Evolutionary conservation across 2,329 filamentous ascomycete species (phyloP).

Genomic region (Diaporthe citriasiana): DNA sequence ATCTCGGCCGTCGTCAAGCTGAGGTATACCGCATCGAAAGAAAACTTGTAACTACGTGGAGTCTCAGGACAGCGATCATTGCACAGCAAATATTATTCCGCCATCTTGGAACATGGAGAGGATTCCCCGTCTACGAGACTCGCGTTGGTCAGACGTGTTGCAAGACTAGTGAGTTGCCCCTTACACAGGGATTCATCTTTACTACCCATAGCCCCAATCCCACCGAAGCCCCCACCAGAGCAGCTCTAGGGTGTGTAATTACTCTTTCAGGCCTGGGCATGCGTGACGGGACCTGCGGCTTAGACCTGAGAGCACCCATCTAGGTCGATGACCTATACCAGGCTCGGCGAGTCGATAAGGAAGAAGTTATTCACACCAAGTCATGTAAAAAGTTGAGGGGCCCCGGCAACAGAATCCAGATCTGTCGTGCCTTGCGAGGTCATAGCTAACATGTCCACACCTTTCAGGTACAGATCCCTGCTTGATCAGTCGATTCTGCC

Average conservation of each 20-base stretch:
- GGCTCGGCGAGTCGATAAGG: not conserved
- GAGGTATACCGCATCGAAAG: not conserved
- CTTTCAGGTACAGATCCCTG: slow-evolving; percentile 17
- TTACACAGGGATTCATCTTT: not conserved
- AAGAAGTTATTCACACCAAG: not conserved
- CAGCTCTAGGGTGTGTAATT: not conserved
- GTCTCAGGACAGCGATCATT: not conserved
- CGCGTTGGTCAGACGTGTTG: not conserved
- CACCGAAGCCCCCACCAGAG: not conserved
- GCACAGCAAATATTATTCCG: too few species aligned
- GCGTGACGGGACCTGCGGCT: not conserved
- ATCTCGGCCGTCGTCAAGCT: not conserved
- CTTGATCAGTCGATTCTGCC: not conserved
- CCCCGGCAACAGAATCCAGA: slow-evolving; percentile 13
- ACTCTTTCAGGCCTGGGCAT: not conserved
- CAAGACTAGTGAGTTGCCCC: not conserved
- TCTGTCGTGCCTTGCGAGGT: slow-evolving; percentile 32
- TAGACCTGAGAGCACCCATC: not conserved
- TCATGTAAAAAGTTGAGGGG: slow-evolving; percentile 10
- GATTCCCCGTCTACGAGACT: not conserved
- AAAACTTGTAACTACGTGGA: not conserved
- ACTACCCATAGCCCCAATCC: not conserved
- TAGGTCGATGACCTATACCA: not conserved
- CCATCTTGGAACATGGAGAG: not conserved
- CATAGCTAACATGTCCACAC: not conserved